Evolutionary conservation across 2,329 filamentous ascomycete genomes (phyloP).

Genomic region (Septoria petroselini): DNA sequence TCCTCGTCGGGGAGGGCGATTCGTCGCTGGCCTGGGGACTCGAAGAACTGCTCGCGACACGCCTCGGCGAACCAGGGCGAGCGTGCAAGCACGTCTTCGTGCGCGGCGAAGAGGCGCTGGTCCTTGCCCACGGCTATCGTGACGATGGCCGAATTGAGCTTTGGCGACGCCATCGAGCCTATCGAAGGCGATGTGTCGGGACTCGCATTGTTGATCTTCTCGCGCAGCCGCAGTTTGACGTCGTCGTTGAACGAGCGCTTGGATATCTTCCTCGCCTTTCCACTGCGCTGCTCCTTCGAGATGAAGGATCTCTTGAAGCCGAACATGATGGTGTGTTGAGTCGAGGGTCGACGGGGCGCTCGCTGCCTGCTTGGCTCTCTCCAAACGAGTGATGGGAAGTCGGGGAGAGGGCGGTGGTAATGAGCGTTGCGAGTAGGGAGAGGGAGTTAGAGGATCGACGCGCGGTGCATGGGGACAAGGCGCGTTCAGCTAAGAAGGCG

Average conservation of each 20-base stretch:
- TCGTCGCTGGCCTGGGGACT: constrained; percentile 64
- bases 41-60: constrained; percentile 68
- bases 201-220: constrained; percentile 66
- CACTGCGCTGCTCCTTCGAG: constrained; percentile 72
- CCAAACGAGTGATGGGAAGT: constrained; percentile 52
- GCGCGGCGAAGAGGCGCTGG: constrained; percentile 86
- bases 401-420: constrained; percentile 33
- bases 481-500: constrained; percentile 35
- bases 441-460: constrained; percentile 47
- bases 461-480: constrained; percentile 55
- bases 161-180: constrained; percentile 43
- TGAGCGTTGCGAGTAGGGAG: constrained; percentile 39
- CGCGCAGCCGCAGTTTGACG: constrained; percentile 82
- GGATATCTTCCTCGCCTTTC: constrained; percentile 76
- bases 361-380: constrained; percentile 22
- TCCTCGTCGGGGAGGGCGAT: constrained; percentile 75
- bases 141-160: constrained; percentile 69
- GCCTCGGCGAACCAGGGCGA: constrained; percentile 70
- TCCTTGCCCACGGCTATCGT: constrained; percentile 81
- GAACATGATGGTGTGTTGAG: constrained; percentile 61
- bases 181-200: constrained; percentile 38
- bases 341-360: constrained; percentile 7
- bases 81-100: constrained; percentile 84
- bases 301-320: constrained; percentile 74
- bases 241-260: constrained; percentile 76